These are phyloP conservation scores for Penstemon barbatus DNA, from an alignment of 257 asterid genomes.

Conservation along the genomic window DNA sequence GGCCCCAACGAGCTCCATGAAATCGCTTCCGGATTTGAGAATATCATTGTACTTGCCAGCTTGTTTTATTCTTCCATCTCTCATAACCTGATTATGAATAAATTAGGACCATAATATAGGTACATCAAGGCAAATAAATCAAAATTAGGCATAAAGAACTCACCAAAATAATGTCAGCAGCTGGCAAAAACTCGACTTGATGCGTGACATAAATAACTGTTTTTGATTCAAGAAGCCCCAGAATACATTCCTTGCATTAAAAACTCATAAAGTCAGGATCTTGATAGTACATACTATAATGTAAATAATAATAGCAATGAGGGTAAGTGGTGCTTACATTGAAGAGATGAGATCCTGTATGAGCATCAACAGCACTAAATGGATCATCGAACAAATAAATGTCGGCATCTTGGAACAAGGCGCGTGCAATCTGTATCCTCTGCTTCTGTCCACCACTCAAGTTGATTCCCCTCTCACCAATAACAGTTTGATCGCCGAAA, in stretches of 20 bases:
- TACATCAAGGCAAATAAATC: background rate
- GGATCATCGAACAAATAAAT: constrained; percentile 89
- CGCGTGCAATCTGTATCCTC: constrained; percentile 89
- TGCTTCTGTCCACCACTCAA: constrained; percentile 94
- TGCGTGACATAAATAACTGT: constrained; percentile 78
- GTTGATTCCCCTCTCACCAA: constrained; percentile 93
- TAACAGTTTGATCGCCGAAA: constrained; percentile 79
- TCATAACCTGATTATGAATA: constrained; percentile 63
- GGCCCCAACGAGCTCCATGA: constrained; percentile 91
- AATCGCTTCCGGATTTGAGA: constrained; percentile 65
- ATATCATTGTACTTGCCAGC: constrained; percentile 81
- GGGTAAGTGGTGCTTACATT: constrained; percentile 46
- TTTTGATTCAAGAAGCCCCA: constrained; percentile 58
- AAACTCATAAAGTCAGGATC: constrained; percentile 15
- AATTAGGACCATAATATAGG: background rate
- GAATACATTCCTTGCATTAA: constrained; percentile 64
- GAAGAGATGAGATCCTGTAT: constrained; percentile 83
- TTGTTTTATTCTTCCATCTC: constrained; percentile 72
- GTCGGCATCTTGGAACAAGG: constrained; percentile 78
- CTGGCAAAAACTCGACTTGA: constrained; percentile 88
- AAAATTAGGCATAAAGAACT: constrained; percentile 30
- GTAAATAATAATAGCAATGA: background rate
- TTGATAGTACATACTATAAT: background rate
- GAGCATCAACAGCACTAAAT: constrained; percentile 94
- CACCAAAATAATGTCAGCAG: constrained; percentile 83